phyloP scores from a whole-genome alignment of 2,329 filamentous ascomycete genomes.

The Aplosporella prunicola region DNA sequence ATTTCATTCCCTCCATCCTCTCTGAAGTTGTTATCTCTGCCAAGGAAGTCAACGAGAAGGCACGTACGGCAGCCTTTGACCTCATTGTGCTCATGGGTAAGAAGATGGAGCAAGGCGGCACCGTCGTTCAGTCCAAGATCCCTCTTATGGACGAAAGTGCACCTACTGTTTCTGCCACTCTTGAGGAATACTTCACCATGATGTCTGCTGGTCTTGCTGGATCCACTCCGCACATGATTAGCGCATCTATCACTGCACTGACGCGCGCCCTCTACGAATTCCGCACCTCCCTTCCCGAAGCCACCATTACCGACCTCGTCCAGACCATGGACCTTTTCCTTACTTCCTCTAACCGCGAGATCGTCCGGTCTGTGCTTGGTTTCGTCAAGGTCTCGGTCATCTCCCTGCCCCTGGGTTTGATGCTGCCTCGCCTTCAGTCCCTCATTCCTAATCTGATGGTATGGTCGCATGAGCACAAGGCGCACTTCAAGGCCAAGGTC shows the following conservation, averaged over 20 bases:
- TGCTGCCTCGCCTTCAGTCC: conserved; percentile 65
- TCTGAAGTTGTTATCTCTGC: conserved; percentile 93
- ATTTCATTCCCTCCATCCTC: conserved; percentile 86
- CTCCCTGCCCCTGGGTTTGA: conserved; percentile 66
- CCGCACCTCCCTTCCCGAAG: conserved; percentile 56
- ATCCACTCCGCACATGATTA: conserved; percentile 92
- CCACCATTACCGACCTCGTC: conserved; percentile 73
- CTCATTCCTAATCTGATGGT: conserved; percentile 85
- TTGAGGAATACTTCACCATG: conserved; percentile 98
- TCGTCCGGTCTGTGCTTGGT: conserved; percentile 85
- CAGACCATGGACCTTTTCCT: conserved; percentile 95
- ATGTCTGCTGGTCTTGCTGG: conserved; percentile 90
- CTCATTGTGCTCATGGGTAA: conserved; percentile 81
- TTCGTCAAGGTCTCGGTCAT: conserved; percentile 96
- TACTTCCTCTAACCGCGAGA: conserved; percentile 92
- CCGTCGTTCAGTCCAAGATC: conserved; percentile 78
- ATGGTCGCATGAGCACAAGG: conserved; percentile 98
- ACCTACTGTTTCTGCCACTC: conserved; percentile 63
- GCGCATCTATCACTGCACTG: conserved; percentile 88
- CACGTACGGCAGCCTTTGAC: conserved; percentile 80
- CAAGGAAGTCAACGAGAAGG: conserved; percentile 96
- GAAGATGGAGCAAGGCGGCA: conserved; percentile 64
- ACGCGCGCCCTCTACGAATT: conserved; percentile 93
- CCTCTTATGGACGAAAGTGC: conserved; percentile 78
- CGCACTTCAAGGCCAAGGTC: conserved; percentile 91